Evolutionary conservation across 495 filamentous ascomycete species (phyloP).

Genomic region (Terfezia boudieri): DNA sequence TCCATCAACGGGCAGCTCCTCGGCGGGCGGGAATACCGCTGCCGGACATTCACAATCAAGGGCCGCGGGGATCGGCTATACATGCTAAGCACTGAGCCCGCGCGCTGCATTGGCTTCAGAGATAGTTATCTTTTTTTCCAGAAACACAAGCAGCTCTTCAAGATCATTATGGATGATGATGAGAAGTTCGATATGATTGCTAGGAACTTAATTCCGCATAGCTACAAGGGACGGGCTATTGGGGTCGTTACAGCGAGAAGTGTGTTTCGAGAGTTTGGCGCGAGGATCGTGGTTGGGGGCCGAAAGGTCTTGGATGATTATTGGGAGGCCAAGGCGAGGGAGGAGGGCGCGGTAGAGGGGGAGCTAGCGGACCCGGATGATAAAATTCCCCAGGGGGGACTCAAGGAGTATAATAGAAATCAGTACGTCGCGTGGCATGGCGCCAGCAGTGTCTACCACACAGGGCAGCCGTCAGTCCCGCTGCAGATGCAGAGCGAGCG

Average conservation of each 20-base stretch:
- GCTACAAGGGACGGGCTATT: slow-evolving; percentile 93
- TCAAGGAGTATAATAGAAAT: slow-evolving; percentile 67
- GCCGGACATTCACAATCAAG: slow-evolving; percentile 73
- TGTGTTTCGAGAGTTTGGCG: slow-evolving; percentile 90
- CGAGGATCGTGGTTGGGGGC: slow-evolving; percentile 79
- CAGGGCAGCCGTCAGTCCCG: slow-evolving; percentile 53
- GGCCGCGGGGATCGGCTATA: slow-evolving; percentile 71
- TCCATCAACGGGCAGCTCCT: slow-evolving; percentile 63
- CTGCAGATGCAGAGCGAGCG: slow-evolving; percentile 34
- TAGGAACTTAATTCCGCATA: slow-evolving; percentile 82
- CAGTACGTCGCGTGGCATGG: slow-evolving; percentile 98
- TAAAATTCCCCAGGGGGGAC: slow-evolving; percentile 38
- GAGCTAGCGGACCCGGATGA: slow-evolving; percentile 78
- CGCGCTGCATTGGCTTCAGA: slow-evolving; percentile 84
- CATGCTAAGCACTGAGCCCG: slow-evolving; percentile 95
- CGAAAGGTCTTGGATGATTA: slow-evolving; percentile 76
- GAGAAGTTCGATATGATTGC: slow-evolving; percentile 88
- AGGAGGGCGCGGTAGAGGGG: slow-evolving; percentile 66
- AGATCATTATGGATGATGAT: slow-evolving; percentile 83
- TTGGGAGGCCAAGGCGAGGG: slow-evolving; percentile 51
- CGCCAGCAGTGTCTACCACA: slow-evolving; percentile 84
- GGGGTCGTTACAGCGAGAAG: slow-evolving; percentile 92
- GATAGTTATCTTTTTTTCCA: slow-evolving; percentile 98
- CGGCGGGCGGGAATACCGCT: slow-evolving; percentile 73
- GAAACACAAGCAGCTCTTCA: slow-evolving; percentile 81